Conservation (phyloP, 139 green algal genomes). For the Chlorella sp. region DNA sequence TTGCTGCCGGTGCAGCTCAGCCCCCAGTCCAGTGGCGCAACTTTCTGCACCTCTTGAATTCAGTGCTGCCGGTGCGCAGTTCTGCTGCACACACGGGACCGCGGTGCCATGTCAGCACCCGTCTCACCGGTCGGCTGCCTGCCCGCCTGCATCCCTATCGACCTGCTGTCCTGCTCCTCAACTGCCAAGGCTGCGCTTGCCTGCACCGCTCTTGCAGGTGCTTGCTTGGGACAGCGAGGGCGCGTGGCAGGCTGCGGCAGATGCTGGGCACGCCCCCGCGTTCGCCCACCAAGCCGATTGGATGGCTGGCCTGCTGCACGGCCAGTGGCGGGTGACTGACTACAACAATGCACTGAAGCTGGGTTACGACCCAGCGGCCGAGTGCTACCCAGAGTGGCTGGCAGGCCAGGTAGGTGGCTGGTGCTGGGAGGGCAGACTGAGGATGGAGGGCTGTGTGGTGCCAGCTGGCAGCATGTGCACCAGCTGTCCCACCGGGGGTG, state of each 20-base stretch:
- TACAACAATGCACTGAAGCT: constrained; percentile 98
- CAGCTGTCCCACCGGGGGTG: too few relatives aligned
- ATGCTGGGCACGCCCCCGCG: constrained; percentile 32
- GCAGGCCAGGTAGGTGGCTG: constrained; percentile 49
- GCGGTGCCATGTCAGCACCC: too few relatives aligned
- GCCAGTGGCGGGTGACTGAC: constrained; percentile 70
- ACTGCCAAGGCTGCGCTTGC: neutral
- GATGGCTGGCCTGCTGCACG: constrained; percentile 77
- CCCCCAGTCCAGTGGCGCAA: too few relatives aligned
- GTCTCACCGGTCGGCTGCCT: too few relatives aligned
- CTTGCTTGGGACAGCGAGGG: constrained; percentile 74
- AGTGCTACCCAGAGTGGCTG: constrained; percentile 87
- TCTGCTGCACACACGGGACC: too few relatives aligned
- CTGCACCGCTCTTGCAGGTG: neutral
- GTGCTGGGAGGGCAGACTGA: neutral
- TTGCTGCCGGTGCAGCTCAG: too few relatives aligned
- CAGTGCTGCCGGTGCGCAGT: too few relatives aligned
- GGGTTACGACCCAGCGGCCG: constrained; percentile 79
- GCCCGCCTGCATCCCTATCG: too few relatives aligned
- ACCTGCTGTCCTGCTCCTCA: too few relatives aligned
- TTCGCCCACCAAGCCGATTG: constrained; percentile 88
- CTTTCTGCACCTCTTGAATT: too few relatives aligned
- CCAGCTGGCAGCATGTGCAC: too few relatives aligned
- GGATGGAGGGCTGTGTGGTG: too few relatives aligned
- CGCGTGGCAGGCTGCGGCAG: constrained; percentile 42